Evolutionary conservation across 371 early-diverging fungal genomes (phyloP).

Genomic region (Apophysomyces ossiformis): DNA sequence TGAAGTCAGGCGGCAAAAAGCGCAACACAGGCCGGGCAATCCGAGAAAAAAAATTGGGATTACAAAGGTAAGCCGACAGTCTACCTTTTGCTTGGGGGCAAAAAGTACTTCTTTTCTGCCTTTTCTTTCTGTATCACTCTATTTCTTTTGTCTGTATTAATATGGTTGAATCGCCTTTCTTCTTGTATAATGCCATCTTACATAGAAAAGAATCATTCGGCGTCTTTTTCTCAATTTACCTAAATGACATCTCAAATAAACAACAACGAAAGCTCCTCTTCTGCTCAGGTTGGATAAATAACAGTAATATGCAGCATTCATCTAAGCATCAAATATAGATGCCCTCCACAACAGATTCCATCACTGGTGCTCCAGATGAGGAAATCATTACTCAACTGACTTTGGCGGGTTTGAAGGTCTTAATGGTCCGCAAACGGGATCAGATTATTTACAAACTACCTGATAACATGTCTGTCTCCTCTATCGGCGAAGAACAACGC

Average conservation of each 20-base stretch:
- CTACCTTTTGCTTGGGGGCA: background rate
- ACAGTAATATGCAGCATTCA: background rate
- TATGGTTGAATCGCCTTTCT: background rate
- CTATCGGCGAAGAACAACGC: slow-evolving; percentile 55
- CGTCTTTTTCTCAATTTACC: background rate
- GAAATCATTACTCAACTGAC: slow-evolving; percentile 60
- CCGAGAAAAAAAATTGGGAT: slow-evolving; percentile 3
- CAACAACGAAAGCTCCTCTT: slow-evolving; percentile 1
- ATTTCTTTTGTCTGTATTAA: background rate
- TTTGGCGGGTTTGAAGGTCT: slow-evolving; percentile 62
- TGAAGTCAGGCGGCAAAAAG: background rate
- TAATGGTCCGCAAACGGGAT: slow-evolving; percentile 63
- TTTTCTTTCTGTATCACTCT: background rate
- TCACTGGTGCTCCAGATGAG: slow-evolving; percentile 33
- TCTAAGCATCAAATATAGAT: background rate
- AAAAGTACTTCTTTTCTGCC: background rate
- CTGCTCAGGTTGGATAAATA: background rate
- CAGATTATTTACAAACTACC: slow-evolving; percentile 68
- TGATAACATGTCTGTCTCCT: slow-evolving; percentile 61
- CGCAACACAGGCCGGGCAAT: slow-evolving; percentile 2
- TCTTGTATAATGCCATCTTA: background rate
- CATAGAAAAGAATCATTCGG: background rate
- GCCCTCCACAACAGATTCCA: background rate
- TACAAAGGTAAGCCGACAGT: slow-evolving; percentile 3
- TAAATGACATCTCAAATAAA: slow-evolving; percentile 2